Base-by-base conservation (phyloP, 2,329 filamentous ascomycete genomes). In the Fusarium nygamai region DNA sequence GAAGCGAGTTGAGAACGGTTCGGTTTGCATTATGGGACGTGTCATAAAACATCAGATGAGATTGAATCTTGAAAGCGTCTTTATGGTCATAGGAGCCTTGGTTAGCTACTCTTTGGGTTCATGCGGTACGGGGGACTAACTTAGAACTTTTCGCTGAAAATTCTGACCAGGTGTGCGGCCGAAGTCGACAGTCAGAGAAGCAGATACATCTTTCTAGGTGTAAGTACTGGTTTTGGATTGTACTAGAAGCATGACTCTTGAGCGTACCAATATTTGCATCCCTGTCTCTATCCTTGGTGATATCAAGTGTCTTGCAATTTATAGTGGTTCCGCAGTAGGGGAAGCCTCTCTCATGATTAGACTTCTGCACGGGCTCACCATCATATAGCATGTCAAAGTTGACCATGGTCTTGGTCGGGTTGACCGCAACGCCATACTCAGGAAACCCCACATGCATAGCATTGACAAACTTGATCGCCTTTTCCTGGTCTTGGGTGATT, bases 291-390 rank as follows among this genome's bases (percentile, higher is more conserved):
- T 94, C 91, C 79, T 93, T 95, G 77, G 86, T 88, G 54, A 98
- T 88, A 69, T 94, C 91, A 34, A 99, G 85, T 0, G 92, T 95
- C 59, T 83, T 84, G 24, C 91, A 93, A 79, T 98, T 86, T 76
- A 99, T 94, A 22, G 90, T 82, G 47, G 90, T 90, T 44, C 96
- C 96, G 79, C 96, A 98, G 82, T 98, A 99, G 1, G 96, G 94
- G 80, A 99, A 98, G n/a, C 74, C 75, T 6, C 77, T 65, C 9
- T 78, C 80, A 2, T 76, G 77, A 4, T 81, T 77, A 44, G 90
- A 78, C 44, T 87, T 86, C 8, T 86, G 84, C 44, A 93, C 87
- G 36, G 84, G 81, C 13, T 80, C 79, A 1, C 87, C 90, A 36
- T 87, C 83, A 46, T 95, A 83, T 0, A 79, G 80, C 54, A 92